Percentiles rank a stretch among this genome's conserved stretches.
phyloP scores from a whole-genome alignment of 257 asterid species.

The Solanum pimpinellifolium region DNA sequence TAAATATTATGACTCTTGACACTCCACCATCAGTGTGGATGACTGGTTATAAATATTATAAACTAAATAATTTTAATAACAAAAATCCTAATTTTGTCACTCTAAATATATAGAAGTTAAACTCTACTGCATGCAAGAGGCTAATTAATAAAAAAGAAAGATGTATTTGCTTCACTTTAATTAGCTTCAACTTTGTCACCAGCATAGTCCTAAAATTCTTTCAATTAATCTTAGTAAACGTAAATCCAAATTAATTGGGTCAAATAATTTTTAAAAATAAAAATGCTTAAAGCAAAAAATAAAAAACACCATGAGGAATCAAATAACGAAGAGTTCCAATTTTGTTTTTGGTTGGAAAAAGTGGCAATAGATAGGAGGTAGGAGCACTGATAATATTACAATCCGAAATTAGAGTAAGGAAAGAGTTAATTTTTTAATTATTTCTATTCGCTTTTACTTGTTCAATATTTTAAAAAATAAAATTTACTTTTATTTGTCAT shows the following conservation, averaged over 20 bases:
- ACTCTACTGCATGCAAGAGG: neutral
- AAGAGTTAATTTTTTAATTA: neutral
- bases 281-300: neutral
- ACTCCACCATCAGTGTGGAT: neutral
- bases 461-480: neutral
- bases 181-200: neutral
- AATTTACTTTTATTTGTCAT: rapidly evolving
- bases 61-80: neutral
- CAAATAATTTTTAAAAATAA: neutral
- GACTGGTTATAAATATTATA: neutral
- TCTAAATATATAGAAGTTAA: neutral
- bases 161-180: neutral
- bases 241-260: neutral
- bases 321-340: neutral
- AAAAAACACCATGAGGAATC: neutral
- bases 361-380: neutral
- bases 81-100: neutral
- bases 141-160: neutral
- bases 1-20: neutral
- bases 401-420: neutral
- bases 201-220: neutral
- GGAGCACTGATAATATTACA: neutral
- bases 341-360: neutral
- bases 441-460: neutral
- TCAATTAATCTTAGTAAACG: neutral